phyloP scores from a whole-genome alignment of 2,329 filamentous ascomycete genomes.

The Clarireedia hainanense region DNA sequence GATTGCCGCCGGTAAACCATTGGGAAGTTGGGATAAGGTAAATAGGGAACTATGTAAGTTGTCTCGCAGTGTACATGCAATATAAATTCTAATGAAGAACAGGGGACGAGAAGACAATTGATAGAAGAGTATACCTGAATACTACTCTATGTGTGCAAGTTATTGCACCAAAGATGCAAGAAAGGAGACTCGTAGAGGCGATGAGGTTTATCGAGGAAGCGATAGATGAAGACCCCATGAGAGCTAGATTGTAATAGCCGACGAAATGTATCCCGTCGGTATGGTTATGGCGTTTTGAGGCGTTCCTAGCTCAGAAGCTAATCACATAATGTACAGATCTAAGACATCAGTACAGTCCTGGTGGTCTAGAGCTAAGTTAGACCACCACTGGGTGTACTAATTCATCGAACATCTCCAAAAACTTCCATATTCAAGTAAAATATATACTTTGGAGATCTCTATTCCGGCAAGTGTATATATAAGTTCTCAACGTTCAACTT shows the following conservation, averaged over 20 bases:
- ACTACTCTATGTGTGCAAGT: conserved; percentile 26
- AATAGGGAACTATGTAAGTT: conserved; percentile 50
- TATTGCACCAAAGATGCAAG: conserved; percentile 25
- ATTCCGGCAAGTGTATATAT: no score
- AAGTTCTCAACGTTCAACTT: no score
- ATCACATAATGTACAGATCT: no score
- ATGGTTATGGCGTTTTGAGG: no score
- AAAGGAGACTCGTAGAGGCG: conserved; percentile 22
- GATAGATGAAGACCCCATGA: neutral
- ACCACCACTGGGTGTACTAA: no score
- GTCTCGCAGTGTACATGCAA: neutral
- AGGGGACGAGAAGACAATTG: conserved; percentile 23
- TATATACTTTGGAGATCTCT: no score
- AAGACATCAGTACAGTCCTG: no score
- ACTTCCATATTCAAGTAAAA: no score
- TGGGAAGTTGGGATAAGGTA: conserved; percentile 52
- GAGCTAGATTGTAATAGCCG: neutral
- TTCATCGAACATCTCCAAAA: no score
- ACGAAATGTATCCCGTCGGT: no score
- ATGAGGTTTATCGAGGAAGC: conserved; percentile 24
- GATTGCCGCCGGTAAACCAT: conserved; percentile 31
- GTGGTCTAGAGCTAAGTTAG: no score
- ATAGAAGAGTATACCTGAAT: conserved; percentile 25
- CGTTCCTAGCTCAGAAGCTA: no score
- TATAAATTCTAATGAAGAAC: neutral